A percentile compares a stretch with the other conserved stretches of the same genome.
These are phyloP conservation scores for Penicillium roqueforti DNA, from an alignment of 495 filamentous ascomycete genomes.

Conservation along the genomic window DNA sequence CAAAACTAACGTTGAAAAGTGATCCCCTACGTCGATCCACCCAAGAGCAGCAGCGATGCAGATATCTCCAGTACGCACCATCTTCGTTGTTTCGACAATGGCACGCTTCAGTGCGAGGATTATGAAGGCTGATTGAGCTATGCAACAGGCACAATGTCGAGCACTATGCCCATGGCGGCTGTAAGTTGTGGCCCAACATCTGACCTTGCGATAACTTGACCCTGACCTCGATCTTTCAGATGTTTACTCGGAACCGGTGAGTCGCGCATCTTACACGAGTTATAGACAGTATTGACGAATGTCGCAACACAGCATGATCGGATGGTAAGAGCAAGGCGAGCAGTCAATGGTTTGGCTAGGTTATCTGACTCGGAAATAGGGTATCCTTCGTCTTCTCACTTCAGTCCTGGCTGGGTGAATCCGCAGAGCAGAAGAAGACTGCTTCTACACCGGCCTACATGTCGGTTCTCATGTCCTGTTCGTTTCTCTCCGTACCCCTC, in stretches of 20 bases:
- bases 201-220: neutral
- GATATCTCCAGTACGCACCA: slow-evolving; percentile 49
- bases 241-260: slow-evolving; percentile 88
- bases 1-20: slow-evolving; percentile 36
- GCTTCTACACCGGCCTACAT: slow-evolving; percentile 74
- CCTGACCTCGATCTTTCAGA: slow-evolving; percentile 43
- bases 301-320: slow-evolving; percentile 54
- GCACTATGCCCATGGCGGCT: slow-evolving; percentile 88
- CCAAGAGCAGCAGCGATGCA: slow-evolving; percentile 49
- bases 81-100: neutral
- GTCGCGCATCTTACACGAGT: slow-evolving; percentile 14
- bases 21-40: slow-evolving; percentile 59
- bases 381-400: slow-evolving; percentile 77
- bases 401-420: slow-evolving; percentile 83
- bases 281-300: slow-evolving; percentile 10
- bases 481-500: slow-evolving; percentile 29
- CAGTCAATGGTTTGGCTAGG: neutral
- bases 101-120: neutral
- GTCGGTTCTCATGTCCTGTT: slow-evolving; percentile 80
- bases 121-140: slow-evolving; percentile 8
- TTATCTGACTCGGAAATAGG: slow-evolving; percentile 45
- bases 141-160: slow-evolving; percentile 62
- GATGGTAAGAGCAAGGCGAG: slow-evolving; percentile 58
- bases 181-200: slow-evolving; percentile 39
- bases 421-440: slow-evolving; percentile 65